Evolutionary conservation across 2,329 filamentous ascomycete species (phyloP).

Genomic region (Alternaria burnsii): DNA sequence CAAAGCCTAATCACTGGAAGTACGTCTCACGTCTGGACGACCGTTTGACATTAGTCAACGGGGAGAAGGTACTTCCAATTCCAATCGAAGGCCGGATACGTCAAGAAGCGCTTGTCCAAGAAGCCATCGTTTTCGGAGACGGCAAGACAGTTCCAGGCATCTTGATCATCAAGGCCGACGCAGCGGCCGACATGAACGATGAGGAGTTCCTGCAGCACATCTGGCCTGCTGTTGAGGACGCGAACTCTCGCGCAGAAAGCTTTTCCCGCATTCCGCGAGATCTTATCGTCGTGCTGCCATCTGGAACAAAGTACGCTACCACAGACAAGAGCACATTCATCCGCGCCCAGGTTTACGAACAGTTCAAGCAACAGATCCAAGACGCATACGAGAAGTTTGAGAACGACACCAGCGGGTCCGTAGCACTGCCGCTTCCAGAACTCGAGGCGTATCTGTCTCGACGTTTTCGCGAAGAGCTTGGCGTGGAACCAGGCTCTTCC

Average conservation of each 20-base stretch:
- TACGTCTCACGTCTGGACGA: slow-evolving; percentile 59
- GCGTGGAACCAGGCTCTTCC: slow-evolving; percentile 28
- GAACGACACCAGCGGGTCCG: slow-evolving; percentile 22
- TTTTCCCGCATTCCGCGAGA: slow-evolving; percentile 64
- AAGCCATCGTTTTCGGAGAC: slow-evolving; percentile 66
- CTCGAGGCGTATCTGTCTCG: slow-evolving; percentile 43
- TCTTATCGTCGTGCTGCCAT: slow-evolving; percentile 60
- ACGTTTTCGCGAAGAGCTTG: slow-evolving; percentile 30
- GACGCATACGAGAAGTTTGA: slow-evolving; percentile 50
- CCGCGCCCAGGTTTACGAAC: slow-evolving; percentile 59
- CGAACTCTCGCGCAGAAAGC: slow-evolving; percentile 60
- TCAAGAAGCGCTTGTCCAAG: slow-evolving; percentile 61
- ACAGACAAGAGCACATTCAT: slow-evolving; percentile 68
- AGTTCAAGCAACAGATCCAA: slow-evolving; percentile 61
- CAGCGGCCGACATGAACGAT: slow-evolving; percentile 52
- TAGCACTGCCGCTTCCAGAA: slow-evolving; percentile 40
- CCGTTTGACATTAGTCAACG: slow-evolving; percentile 58
- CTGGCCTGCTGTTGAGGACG: slow-evolving; percentile 60
- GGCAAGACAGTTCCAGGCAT: slow-evolving; percentile 63
- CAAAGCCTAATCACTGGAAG: slow-evolving; percentile 56
- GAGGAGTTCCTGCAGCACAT: slow-evolving; percentile 59
- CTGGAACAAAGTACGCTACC: slow-evolving; percentile 57
- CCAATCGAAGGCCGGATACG: slow-evolving; percentile 64
- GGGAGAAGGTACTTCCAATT: slow-evolving; percentile 60
- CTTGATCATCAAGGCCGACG: slow-evolving; percentile 62